These are phyloP conservation scores for Citrus australasica DNA, from an alignment of 345 rosid genomes.

Conservation along the genomic window DNA sequence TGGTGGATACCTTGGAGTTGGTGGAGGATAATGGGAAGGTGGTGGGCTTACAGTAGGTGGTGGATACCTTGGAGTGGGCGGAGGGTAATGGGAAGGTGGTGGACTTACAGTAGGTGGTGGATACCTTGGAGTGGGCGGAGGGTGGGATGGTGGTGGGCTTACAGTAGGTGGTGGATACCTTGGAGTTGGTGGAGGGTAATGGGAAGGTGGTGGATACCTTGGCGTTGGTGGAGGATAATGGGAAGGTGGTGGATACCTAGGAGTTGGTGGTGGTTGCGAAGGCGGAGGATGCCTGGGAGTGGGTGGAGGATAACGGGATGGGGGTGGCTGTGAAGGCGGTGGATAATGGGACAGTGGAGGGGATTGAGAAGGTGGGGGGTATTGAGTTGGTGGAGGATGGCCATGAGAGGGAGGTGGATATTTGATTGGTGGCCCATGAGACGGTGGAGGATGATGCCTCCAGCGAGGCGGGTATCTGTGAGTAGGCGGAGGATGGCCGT, in stretches of 20 bases:
- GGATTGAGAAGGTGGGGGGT: neutral
- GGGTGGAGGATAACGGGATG: neutral
- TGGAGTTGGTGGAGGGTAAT: neutral
- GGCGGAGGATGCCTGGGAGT: conserved; percentile 12
- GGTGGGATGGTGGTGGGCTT: neutral
- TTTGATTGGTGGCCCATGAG: neutral
- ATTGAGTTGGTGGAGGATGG: neutral
- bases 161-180: neutral
- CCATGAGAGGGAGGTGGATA: neutral
- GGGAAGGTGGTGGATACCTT: neutral
- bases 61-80: neutral
- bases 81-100: no score
- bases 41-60: neutral
- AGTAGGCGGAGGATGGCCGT: neutral
- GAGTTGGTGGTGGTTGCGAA: neutral
- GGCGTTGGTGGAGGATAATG: no score
- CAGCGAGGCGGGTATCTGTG: no score
- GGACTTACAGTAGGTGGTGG: conserved; percentile 4
- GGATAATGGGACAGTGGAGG: conserved; percentile 1
- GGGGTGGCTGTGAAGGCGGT: neutral
- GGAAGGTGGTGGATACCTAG: neutral
- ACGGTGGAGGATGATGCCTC: no score
- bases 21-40: neutral
- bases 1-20: neutral
- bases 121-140: neutral